Evolutionary conservation across 371 early-diverging fungal genomes (phyloP), one percentile per base, ranked within the genome.

Genomic region (Mortierella sp.): DNA sequence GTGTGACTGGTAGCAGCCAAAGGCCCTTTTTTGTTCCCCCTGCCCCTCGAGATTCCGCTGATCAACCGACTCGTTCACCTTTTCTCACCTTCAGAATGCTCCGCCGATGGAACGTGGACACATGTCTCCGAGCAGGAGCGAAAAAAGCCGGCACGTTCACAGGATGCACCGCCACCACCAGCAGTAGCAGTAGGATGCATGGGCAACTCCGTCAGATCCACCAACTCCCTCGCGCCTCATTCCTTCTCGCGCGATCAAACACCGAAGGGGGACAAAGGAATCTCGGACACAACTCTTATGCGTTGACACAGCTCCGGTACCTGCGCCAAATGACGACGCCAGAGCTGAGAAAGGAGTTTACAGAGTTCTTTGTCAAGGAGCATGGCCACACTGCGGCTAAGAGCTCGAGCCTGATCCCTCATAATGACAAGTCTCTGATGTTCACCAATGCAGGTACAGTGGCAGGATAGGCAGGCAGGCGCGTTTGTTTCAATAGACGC

Each of bases 371-470:
- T 71, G 78, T 75, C 61, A 73, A 73, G 48, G 71, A 81, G 9
- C 50, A 70, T 64, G 68, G 66, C 13, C 79, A 85, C 47, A 58
- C 71, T 5, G 24, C 71, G 1, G 75, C 72, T 31, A 78, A 74
- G 37, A 74, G 78, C 31, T 80, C 92, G 2, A 87, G 90, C 52
- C 76, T 94, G 19, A 91, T 94, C 64, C 94, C 95, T 2, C 88
- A 92, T 61, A 90, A 91, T 74, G 95, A 95, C 85, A 88, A 90
- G 72, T 91, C 92, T 7, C 79, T 95, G 40, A 79, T 94, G 55
- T 95, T 95, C 66, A 93, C 94, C 24, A 95, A 94, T 83, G 95
- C 95, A 24, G 95, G 92, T 88, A 68, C 80, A 19, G 44, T 16
- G 14, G 16, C 10, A 58, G 22, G 31, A 66, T n/a, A n/a, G n/a